These are phyloP conservation scores for Mesostigma viride DNA, from an alignment of 139 green algal genomes.

Conservation along the genomic window DNA sequence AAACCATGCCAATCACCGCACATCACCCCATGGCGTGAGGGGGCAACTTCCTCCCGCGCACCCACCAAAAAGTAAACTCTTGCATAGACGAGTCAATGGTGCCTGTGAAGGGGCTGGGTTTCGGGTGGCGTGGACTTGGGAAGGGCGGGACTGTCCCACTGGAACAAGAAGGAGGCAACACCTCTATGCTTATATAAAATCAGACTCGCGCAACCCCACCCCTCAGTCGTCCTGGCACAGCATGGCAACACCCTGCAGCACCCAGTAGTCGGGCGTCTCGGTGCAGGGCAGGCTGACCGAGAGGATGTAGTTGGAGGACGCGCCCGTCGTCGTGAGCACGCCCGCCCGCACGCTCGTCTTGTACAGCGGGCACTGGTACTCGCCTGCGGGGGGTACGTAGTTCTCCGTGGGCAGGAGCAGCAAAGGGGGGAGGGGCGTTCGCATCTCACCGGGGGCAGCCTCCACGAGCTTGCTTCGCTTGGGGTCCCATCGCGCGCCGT, in stretches of 20 bases:
- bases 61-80: no score
- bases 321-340: slow-evolving; percentile 61
- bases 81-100: no score
- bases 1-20: no score
- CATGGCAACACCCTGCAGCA: slow-evolving; percentile 62
- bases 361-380: slow-evolving; percentile 61
- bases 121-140: no score
- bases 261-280: slow-evolving; percentile 51
- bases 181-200: no score
- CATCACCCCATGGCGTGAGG: no score
- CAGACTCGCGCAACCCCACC: no score
- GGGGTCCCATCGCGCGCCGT: slow-evolving; percentile 56
- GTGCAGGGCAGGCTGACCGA: slow-evolving; percentile 41
- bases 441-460: slow-evolving; percentile 68
- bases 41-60: no score
- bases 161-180: no score
- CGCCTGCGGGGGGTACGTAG: slow-evolving; percentile 13
- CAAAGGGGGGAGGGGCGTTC: slow-evolving; percentile 65
- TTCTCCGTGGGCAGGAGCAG: slow-evolving; percentile 55
- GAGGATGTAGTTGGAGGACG: slow-evolving; percentile 69
- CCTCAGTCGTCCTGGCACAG: no score
- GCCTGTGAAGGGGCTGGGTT: no score
- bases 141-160: no score
- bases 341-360: slow-evolving; percentile 45
- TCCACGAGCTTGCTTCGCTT: slow-evolving; percentile 48